These are phyloP conservation scores for Exophiala mesophila DNA, from an alignment of 2,329 filamentous ascomycete species.

Conservation along the genomic window DNA sequence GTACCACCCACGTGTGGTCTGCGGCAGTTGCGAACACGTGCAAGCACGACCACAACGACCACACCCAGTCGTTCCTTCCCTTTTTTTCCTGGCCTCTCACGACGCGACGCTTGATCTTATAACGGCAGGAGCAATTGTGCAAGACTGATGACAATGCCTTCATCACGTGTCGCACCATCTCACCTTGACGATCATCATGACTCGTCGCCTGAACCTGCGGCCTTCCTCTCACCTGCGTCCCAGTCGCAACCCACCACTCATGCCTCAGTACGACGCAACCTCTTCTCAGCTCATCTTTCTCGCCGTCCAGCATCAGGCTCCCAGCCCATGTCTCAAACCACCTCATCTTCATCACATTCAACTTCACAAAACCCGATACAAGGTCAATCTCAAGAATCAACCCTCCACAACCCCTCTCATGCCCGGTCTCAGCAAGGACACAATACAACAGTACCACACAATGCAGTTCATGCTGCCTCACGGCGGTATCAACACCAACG, in stretches of 20 bases:
- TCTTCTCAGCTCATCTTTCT: constrained; percentile 42
- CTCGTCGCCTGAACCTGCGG: too few relatives aligned
- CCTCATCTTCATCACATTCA: constrained; percentile 11
- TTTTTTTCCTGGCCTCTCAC: too few relatives aligned
- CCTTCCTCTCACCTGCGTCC: too few relatives aligned
- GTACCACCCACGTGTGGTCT: too few relatives aligned
- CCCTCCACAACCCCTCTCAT: neutral
- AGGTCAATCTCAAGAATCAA: neutral
- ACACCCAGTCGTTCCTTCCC: too few relatives aligned
- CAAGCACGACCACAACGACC: too few relatives aligned
- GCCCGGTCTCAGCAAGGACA: neutral
- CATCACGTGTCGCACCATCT: constrained; percentile 1
- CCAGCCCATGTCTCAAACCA: constrained; percentile 4
- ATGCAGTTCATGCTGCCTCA: neutral
- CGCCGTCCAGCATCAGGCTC: constrained; percentile 34
- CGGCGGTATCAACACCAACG: constrained; percentile 12
- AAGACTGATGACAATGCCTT: neutral
- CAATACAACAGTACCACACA: neutral
- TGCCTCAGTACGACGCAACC: constrained; percentile 39
- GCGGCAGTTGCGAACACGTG: too few relatives aligned
- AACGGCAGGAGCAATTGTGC: too few relatives aligned
- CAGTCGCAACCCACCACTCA: constrained; percentile 5
- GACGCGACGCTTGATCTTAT: too few relatives aligned
- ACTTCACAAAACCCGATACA: constrained; percentile 3
- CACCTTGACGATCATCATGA: too few relatives aligned